Evolutionary conservation across 371 early-diverging fungal species (phyloP).

Genomic region (Gilbertella persicaria): DNA sequence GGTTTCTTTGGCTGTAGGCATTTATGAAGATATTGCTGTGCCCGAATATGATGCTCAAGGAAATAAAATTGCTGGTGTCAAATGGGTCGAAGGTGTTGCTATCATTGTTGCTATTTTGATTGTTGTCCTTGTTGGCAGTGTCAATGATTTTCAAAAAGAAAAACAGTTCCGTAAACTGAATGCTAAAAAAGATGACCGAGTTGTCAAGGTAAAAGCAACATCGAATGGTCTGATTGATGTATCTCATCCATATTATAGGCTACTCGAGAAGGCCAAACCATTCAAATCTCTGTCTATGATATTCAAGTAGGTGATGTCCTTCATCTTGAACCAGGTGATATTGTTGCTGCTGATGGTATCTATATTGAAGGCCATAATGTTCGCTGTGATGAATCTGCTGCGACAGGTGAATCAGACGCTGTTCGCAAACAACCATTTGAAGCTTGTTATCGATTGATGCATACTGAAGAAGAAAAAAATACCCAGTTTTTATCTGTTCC

Average conservation of each 20-base stretch:
- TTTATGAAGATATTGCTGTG: constrained; percentile 78
- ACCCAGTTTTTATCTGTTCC: neutral
- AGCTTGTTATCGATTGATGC: constrained; percentile 24
- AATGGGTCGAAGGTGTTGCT: constrained; percentile 82
- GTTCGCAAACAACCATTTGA: constrained; percentile 52
- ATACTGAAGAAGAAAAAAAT: neutral
- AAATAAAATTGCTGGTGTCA: constrained; percentile 51
- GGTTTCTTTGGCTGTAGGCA: constrained; percentile 83
- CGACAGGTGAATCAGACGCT: constrained; percentile 90
- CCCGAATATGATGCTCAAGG: constrained; percentile 42
- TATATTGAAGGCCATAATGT: constrained; percentile 82
- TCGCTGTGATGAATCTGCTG: constrained; percentile 86
- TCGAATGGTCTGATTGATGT: neutral
- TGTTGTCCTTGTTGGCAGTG: constrained; percentile 76
- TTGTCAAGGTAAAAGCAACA: constrained; percentile 57
- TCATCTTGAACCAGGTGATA: constrained; percentile 89
- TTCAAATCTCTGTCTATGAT: constrained; percentile 81
- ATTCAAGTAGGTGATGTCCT: constrained; percentile 90
- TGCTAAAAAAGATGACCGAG: constrained; percentile 82
- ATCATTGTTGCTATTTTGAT: constrained; percentile 81
- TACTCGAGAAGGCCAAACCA: constrained; percentile 73
- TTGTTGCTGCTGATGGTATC: constrained; percentile 89
- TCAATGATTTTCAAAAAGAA: constrained; percentile 90
- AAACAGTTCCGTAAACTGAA: constrained; percentile 80
- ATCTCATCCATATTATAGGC: constrained; percentile 54